Conservation (phyloP, 139 green algal species). For the Chlorella ohadii region DNA sequence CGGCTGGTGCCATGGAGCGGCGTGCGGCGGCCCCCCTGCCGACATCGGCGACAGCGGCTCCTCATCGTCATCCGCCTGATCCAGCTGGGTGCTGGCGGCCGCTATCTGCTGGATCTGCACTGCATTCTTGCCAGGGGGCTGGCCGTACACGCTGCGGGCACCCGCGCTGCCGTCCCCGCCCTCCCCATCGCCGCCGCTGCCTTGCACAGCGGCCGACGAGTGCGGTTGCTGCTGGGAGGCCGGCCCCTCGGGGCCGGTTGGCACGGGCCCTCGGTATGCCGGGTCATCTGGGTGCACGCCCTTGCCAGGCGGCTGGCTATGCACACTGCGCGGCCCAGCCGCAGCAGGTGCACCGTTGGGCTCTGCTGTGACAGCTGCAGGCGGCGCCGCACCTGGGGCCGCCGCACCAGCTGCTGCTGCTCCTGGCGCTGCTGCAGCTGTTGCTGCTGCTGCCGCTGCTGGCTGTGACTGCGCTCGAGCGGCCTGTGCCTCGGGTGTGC, state of each 20-base stretch:
- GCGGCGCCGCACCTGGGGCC: not conserved
- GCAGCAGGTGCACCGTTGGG: not conserved
- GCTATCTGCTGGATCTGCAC: not conserved
- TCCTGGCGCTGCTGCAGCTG: not conserved
- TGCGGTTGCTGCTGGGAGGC: not conserved
- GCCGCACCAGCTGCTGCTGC: not conserved
- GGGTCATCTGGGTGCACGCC: conserved; percentile 18
- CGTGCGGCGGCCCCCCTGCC: no score
- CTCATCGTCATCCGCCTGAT: not conserved
- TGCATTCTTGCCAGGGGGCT: conserved; percentile 12
- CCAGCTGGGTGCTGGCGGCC: not conserved
- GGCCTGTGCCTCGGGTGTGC: conserved; percentile 16
- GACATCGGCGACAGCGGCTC: not conserved
- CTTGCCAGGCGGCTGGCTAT: conserved; percentile 31
- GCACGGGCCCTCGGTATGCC: not conserved
- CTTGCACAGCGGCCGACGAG: not conserved
- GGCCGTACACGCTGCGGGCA: not conserved
- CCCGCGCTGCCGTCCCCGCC: not conserved
- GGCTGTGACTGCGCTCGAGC: not conserved
- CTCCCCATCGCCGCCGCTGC: not conserved
- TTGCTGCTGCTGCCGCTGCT: not conserved
- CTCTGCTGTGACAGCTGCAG: not conserved
- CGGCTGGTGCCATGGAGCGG: not conserved
- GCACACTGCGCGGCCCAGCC: not conserved
- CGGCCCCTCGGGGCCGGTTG: not conserved